A percentile compares a stretch with the other conserved stretches of the same genome.
Evolutionary conservation across 345 rosid genomes (phyloP).

Genomic region (Eutrema heterophyllum): DNA sequence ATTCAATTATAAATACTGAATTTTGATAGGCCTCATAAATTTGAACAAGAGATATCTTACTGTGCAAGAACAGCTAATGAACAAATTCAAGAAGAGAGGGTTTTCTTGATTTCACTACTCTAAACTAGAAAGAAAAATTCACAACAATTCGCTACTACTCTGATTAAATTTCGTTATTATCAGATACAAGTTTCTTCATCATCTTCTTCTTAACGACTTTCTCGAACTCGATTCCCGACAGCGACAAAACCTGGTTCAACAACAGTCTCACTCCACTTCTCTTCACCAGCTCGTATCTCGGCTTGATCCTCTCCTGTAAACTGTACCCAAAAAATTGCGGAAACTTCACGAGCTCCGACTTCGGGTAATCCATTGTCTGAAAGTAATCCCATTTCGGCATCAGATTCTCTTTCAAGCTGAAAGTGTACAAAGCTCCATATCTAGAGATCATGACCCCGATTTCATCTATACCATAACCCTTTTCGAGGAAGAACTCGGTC

Average conservation of each 20-base stretch:
- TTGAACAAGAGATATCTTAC: no score
- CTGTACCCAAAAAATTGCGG: conserved; percentile 93
- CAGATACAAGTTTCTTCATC: conserved; percentile 40
- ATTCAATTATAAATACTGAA: no score
- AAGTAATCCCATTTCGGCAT: conserved; percentile 88
- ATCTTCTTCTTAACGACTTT: conserved; percentile 59
- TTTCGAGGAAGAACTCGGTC: conserved; percentile 64
- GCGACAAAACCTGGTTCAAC: conserved; percentile 69
- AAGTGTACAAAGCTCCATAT: conserved; percentile 70
- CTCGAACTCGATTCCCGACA: conserved; percentile 53
- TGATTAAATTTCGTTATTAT: not conserved
- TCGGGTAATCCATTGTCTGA: conserved; percentile 77
- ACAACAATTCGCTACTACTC: not conserved
- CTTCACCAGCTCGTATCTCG: conserved; percentile 65
- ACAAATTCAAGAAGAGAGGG: no score
- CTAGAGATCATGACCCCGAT: conserved; percentile 69
- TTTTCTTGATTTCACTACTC: no score
- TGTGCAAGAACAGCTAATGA: no score
- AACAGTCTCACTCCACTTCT: conserved; percentile 54
- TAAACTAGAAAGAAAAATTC: not conserved
- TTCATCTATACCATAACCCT: conserved; percentile 57
- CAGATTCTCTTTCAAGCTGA: conserved; percentile 72
- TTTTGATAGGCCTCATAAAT: no score
- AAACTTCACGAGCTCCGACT: conserved; percentile 70
- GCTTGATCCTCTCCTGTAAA: conserved; percentile 77